These are phyloP conservation scores for Coccinonectria pachysandricola DNA, from an alignment of 2,329 filamentous ascomycete genomes.

Conservation along the genomic window DNA sequence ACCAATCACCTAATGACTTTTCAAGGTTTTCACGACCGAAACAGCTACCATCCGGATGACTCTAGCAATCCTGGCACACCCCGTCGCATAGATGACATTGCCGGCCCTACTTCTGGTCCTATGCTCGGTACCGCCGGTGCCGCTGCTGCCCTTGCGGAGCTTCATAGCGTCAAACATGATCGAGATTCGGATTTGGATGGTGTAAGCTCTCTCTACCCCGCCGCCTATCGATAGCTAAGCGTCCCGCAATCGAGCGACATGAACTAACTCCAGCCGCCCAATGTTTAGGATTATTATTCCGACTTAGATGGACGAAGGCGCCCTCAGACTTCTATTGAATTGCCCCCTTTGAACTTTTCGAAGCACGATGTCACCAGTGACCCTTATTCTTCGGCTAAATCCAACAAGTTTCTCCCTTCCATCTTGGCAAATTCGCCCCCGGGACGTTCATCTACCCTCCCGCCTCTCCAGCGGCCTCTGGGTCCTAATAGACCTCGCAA, in stretches of 20 bases:
- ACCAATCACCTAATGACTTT: conserved; percentile 14
- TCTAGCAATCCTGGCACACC: conserved; percentile 59
- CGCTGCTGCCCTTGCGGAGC: conserved; percentile 76
- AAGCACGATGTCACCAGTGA: conserved; percentile 60
- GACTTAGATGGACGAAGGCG: conserved; percentile 57
- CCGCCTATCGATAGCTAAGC: conserved; percentile 17
- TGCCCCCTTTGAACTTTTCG: conserved; percentile 55
- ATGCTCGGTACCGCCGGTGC: conserved; percentile 56
- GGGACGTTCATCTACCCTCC: conserved; percentile 77
- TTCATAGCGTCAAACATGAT: conserved; percentile 66
- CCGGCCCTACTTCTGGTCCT: conserved; percentile 22
- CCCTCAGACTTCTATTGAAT: conserved; percentile 58
- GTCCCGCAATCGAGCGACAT: conserved; percentile 4
- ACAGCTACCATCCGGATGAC: conserved; percentile 57
- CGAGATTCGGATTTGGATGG: conserved; percentile 69
- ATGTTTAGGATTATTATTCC: conserved; percentile 54
- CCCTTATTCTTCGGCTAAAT: conserved; percentile 54
- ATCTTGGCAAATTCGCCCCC: conserved; percentile 74
- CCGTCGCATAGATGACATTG: conserved; percentile 58
- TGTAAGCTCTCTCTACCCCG: conserved; percentile 40
- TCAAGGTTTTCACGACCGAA: conserved; percentile 26
- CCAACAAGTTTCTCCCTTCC: conserved; percentile 62
- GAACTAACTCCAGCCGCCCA: conserved; percentile 9
- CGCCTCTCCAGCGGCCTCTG: conserved; percentile 66
- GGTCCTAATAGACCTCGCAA: conserved; percentile 69